A percentile compares a stretch with the other conserved stretches of the same genome.
Conservation (phyloP, 495 filamentous ascomycete genomes). For the Aspergillus affinis region DNA sequence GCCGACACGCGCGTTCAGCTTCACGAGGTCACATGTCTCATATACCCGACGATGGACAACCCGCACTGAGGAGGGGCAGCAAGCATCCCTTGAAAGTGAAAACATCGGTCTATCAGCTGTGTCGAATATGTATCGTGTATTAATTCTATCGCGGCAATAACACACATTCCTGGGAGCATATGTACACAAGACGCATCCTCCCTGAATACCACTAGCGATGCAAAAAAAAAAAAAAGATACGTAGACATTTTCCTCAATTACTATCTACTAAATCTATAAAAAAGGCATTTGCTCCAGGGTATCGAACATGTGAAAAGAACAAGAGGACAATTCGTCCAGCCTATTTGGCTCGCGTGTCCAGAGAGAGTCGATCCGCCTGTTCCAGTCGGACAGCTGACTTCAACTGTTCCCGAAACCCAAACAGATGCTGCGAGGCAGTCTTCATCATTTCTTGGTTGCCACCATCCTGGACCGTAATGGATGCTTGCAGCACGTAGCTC, state of each 20-base stretch:
- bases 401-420: conserved; percentile 59
- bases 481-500: conserved; percentile 52
- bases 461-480: conserved; percentile 49
- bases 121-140: no score
- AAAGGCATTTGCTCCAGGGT: conserved; percentile 21
- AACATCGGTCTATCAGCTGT: no score
- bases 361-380: conserved; percentile 59
- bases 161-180: no score
- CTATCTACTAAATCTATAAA: conserved; percentile 6
- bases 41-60: no score
- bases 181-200: no score
- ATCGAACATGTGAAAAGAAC: conserved; percentile 17
- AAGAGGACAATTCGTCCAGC: conserved; percentile 9
- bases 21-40: not conserved
- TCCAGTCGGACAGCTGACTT: conserved; percentile 65
- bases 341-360: conserved; percentile 64
- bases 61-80: no score
- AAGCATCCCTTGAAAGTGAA: no score
- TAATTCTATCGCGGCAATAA: no score
- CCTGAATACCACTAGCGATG: no score
- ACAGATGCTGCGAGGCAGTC: conserved; percentile 56
- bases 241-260: not conserved
- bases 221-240: not conserved
- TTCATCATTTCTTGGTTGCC: conserved; percentile 55
- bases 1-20: not conserved